Evolutionary conservation across 768 basidiomycete species (phyloP).

Genomic region (Leccinum obscurum): DNA sequence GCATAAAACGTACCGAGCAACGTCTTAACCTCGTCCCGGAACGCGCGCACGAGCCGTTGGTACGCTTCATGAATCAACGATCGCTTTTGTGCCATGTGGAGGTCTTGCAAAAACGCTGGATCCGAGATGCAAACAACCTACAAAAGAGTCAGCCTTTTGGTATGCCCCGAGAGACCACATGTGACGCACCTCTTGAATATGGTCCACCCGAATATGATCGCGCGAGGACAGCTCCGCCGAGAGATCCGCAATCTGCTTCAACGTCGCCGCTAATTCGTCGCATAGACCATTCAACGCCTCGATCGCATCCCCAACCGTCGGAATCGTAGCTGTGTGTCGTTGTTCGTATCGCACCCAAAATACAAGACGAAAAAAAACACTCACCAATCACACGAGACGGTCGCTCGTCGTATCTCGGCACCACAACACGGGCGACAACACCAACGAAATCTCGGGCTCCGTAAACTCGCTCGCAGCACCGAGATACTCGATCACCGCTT

Average conservation of each 20-base stretch:
- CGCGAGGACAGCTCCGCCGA: no score
- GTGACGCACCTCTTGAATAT: no score
- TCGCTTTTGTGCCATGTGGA: no score
- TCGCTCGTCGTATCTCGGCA: conserved; percentile 58
- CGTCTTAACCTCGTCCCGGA: no score
- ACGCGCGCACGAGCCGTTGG: no score
- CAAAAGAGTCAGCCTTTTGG: no score
- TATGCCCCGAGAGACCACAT: no score
- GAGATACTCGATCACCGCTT: conserved; percentile 64
- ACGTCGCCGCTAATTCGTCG: no score
- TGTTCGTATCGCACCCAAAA: not conserved
- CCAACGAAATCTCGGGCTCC: conserved; percentile 72
- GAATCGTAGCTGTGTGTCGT: conserved; percentile 57
- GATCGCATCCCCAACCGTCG: conserved; percentile 73
- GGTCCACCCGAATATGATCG: no score
- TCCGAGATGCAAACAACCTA: conserved; percentile 56
- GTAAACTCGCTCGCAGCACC: conserved; percentile 74
- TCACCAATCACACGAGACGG: conserved; percentile 57
- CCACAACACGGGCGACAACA: conserved; percentile 66
- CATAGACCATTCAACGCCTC: conserved; percentile 53
- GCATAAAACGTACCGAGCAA: no score
- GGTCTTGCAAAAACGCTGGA: conserved; percentile 11
- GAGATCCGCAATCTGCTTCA: no score
- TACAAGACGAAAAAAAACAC: conserved; percentile 18
- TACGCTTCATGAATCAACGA: no score